Evolutionary conservation across 73 alveolate genomes (phyloP).

Genomic region (Tetrahymena borealis): DNA sequence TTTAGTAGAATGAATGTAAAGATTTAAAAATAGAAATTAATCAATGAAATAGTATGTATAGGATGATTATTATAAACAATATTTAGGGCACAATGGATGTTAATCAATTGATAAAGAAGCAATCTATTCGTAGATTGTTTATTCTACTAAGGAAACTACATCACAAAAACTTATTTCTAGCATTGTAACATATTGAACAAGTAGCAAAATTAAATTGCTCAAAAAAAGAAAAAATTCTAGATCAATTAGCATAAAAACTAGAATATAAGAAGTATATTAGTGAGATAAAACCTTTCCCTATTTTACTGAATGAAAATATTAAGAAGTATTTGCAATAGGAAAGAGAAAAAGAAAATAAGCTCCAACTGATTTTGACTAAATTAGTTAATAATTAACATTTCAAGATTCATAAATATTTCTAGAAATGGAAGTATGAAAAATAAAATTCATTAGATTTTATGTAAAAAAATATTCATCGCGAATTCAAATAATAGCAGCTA

Average conservation of each 20-base stretch:
- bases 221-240: not conserved
- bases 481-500: not conserved
- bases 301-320: not conserved
- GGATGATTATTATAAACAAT: not conserved
- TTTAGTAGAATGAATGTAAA: not conserved
- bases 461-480: not conserved
- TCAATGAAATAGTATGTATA: no score
- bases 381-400: not conserved
- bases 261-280: not conserved
- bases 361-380: not conserved
- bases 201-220: not conserved
- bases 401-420: not conserved
- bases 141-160: not conserved
- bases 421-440: not conserved
- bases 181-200: not conserved
- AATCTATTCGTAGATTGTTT: not conserved
- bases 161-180: not conserved
- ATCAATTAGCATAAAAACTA: not conserved
- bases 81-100: not conserved
- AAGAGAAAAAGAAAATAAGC: not conserved
- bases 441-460: not conserved
- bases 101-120: not conserved
- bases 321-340: not conserved
- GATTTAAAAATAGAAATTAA: no score
- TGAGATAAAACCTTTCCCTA: not conserved